phyloP scores from a whole-genome alignment of 2,329 filamentous ascomycete species.

The Ceratocystis cubensis region DNA sequence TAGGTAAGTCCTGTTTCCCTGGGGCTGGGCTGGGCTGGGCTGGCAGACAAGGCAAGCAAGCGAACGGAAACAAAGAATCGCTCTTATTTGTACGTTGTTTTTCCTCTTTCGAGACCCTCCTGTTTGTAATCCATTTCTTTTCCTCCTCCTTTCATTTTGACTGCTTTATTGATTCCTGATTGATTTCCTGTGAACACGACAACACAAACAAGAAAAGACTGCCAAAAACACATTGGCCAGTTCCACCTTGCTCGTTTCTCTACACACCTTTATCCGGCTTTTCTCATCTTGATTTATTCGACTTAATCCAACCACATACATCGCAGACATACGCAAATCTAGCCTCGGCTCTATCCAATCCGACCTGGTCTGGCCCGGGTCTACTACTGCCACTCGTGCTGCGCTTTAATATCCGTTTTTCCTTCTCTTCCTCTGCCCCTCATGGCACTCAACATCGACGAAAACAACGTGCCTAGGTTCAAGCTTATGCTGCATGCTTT shows the following conservation, averaged over 20 bases:
- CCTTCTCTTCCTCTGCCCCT: background rate
- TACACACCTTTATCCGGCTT: no score
- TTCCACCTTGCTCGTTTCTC: no score
- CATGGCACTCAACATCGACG: constrained; percentile 14
- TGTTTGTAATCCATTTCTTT: constrained; percentile 9
- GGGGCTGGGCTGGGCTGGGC: background rate
- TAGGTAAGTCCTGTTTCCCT: background rate
- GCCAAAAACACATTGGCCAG: no score
- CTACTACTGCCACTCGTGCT: background rate
- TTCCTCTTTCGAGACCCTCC: background rate
- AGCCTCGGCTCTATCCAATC: background rate
- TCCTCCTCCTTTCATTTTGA: background rate
- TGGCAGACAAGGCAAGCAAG: background rate
- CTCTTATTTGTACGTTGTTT: constrained; percentile 1
- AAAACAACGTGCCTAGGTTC: constrained; percentile 33
- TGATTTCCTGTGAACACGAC: background rate
- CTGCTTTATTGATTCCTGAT: background rate
- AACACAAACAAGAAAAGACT: no score
- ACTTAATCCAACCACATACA: no score
- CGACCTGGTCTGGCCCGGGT: background rate
- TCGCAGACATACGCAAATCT: no score
- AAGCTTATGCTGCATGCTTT: constrained; percentile 46
- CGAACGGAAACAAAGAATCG: background rate
- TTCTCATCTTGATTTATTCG: no score
- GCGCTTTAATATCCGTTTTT: background rate